phyloP scores from a whole-genome alignment of 2,329 filamentous ascomycete species.

The Sporothrix luriei region DNA sequence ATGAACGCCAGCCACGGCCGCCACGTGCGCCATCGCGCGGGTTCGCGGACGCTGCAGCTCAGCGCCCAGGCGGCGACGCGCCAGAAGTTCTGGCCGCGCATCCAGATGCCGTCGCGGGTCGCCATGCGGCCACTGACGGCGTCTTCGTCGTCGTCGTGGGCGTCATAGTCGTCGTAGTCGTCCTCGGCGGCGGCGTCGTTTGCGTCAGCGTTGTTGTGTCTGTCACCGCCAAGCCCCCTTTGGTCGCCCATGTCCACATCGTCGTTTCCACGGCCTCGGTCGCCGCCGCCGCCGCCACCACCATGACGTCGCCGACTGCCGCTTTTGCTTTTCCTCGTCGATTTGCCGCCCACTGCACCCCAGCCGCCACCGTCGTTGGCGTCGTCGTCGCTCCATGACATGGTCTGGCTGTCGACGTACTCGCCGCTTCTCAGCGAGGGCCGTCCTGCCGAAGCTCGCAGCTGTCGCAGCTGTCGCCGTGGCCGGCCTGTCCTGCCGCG shows the following conservation, averaged over 20 bases:
- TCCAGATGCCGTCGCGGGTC: constrained; percentile 68
- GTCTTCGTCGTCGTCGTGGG: constrained; percentile 53
- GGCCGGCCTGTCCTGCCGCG: not conserved
- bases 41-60: constrained; percentile 77
- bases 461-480: constrained; percentile 38
- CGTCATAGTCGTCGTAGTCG: constrained; percentile 34
- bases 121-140: constrained; percentile 63
- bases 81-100: constrained; percentile 85
- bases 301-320: constrained; percentile 4
- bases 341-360: not conserved
- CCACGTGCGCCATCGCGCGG: constrained; percentile 80
- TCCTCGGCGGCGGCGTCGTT: constrained; percentile 47
- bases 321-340: not conserved
- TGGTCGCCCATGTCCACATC: not conserved
- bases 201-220: constrained; percentile 42
- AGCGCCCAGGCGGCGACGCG: constrained; percentile 87
- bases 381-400: constrained; percentile 23
- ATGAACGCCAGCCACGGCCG: constrained; percentile 77
- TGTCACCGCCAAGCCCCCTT: constrained; percentile 37
- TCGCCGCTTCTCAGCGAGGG: constrained; percentile 16
- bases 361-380: not conserved
- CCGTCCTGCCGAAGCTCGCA: constrained; percentile 26
- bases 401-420: constrained; percentile 33
- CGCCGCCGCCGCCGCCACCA: too few relatives aligned
- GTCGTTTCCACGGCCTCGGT: not conserved